phyloP scores from a whole-genome alignment of 352 stramenopile genomes.

The Globisporangium emineosum region DNA sequence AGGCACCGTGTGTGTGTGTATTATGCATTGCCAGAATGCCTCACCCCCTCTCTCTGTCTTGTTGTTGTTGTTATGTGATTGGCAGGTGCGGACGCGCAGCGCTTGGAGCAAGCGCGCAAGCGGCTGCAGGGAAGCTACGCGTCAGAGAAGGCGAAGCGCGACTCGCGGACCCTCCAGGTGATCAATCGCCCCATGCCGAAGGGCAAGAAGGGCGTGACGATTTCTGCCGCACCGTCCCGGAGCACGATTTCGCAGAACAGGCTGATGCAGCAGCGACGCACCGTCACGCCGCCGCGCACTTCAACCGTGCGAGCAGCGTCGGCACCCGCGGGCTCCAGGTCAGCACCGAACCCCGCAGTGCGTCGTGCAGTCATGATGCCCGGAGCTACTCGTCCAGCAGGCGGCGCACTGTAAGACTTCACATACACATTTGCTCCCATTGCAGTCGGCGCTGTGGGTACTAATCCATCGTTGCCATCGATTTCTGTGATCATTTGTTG shows the following conservation, averaged over 20 bases:
- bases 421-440: no score
- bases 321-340: constrained; percentile 21
- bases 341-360: not conserved
- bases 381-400: not conserved
- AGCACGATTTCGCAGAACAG: constrained; percentile 45
- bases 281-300: constrained; percentile 13
- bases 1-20: no score
- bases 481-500: constrained; percentile 10
- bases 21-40: not conserved
- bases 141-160: constrained; percentile 59
- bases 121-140: constrained; percentile 77
- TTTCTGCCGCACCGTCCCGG: constrained; percentile 56
- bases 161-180: constrained; percentile 73
- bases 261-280: constrained; percentile 33
- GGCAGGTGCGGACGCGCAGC: constrained; percentile 34
- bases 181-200: constrained; percentile 58
- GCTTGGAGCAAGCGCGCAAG: constrained; percentile 68
- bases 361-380: constrained; percentile 18
- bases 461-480: no score
- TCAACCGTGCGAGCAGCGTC: constrained; percentile 22
- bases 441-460: no score
- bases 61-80: not conserved
- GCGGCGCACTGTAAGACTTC: constrained; percentile 4
- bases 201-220: constrained; percentile 46
- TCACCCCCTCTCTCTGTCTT: not conserved